Evolutionary conservation across 2,329 filamentous ascomycete species (phyloP), one percentile per base, ranked within the genome.

Genomic region (Cladosporium cucumerinum): DNA sequence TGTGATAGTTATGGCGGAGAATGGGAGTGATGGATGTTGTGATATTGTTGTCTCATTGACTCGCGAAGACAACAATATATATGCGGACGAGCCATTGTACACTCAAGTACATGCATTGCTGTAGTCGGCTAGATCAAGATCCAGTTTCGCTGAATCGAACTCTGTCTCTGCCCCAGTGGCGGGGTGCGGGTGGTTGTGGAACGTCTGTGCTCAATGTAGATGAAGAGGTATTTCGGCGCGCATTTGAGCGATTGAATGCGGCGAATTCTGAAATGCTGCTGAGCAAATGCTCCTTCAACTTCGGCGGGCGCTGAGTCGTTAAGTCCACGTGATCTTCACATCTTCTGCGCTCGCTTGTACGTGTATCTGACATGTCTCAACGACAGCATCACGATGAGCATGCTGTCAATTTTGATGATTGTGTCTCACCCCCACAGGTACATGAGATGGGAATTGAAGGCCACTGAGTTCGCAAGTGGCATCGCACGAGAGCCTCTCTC

Each of bases 131-230:
- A n/a, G 30, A 21, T 43, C 21, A 39, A 48, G 28, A 52, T 60
- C 23, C 18, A 6, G 21, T 46, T 60, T 60, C 39, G 39, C 39
- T 60, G 57, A 60, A 60, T 60, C 26, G 57, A 48, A 60, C 25
- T 60, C 39, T 28, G 21, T 48, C 34, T 46, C 12, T 36, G 30
- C 59, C 59, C 59, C 59, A 61, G 48, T 51, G 48, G 48, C 26
- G 46, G 30, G 48, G 46, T 61, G 48, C 32, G 48, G 48, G n/a
- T 23, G 30, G 48, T 30, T 61, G 59, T 49, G 32, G 59, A 61
- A 48, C 39, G 59, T 54, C 48, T 54, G 46, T 48, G 59, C 59
- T 61, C 32, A 21, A 30, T n/a, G 25, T 52, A 54, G 18, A 30
- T 54, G 18, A 32, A 54, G 28, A 32, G 2, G 36, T 39, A 52